phyloP scores from a whole-genome alignment of 768 basidiomycete species.

The Mycena albidolilacea region DNA sequence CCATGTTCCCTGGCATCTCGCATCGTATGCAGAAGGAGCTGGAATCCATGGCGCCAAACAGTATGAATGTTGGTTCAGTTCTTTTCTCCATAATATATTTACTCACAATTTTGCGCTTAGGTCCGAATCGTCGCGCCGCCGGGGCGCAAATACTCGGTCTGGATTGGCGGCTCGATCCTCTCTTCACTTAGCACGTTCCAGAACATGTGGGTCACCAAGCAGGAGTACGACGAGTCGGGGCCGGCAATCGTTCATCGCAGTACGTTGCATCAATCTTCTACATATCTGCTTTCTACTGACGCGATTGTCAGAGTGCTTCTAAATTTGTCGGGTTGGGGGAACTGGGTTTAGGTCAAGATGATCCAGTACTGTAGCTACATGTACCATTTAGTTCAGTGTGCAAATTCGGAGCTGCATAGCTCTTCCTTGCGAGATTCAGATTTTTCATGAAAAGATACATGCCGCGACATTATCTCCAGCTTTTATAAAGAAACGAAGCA shows the following conservation, averaged over 20 bases:
- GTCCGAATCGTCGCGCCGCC: conserved; percentile 71
- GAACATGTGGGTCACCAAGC: conserved; percentile 39
- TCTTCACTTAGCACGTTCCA: conserved; percentile 38
- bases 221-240: conserved; percentile 40
- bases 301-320: conserved; percentile 27
- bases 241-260: conserved; percentile 39
- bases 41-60: conserved; percentile 71
- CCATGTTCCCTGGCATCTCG: conserved; percentile 46
- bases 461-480: too few species aligned
- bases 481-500: too few species aligned
- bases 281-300: background rate
- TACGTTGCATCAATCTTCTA: conserved; percentile 3
- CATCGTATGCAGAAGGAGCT: conserved; percentile 82
- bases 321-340: background rate
- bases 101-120: background rate
- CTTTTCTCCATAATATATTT: background rate
- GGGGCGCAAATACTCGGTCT: conserved; percentile 74
- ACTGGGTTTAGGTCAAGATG: too few species aligned
- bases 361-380: too few species aligned
- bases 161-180: conserved; percentile 41
- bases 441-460: too few species aligned
- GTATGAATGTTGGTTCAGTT: conserved; percentile 63
- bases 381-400: too few species aligned
- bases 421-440: too few species aligned
- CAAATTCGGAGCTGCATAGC: too few species aligned